A percentile compares a stretch with the other conserved stretches of the same genome.
Conservation (phyloP, 495 filamentous ascomycete genomes). For the Aspergillus leporis region DNA sequence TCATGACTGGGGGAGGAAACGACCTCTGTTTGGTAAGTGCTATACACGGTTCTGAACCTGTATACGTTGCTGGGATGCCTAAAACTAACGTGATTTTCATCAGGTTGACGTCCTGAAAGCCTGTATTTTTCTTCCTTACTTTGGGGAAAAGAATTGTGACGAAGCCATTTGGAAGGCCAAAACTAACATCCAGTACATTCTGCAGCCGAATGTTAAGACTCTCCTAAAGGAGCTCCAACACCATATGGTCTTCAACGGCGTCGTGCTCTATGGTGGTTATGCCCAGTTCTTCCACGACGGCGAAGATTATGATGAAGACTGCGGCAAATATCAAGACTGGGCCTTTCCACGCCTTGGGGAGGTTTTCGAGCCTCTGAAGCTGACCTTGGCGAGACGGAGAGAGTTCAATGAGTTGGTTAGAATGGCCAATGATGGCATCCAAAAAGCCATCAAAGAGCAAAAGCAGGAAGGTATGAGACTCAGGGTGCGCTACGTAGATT, state of each 20-base stretch:
- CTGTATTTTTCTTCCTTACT: conserved; percentile 25
- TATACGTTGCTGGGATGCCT: not conserved
- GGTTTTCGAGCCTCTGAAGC: not conserved
- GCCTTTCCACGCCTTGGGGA: not conserved
- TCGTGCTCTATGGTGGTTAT: conserved; percentile 26
- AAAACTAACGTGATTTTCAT: not conserved
- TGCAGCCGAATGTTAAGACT: conserved; percentile 21
- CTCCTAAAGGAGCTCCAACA: conserved; percentile 18
- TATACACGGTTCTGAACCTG: no score
- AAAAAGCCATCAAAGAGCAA: conserved; percentile 13
- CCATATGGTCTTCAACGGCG: conserved; percentile 24
- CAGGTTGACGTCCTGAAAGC: conserved; percentile 21
- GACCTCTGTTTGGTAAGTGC: conserved; percentile 31
- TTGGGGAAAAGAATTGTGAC: conserved; percentile 16
- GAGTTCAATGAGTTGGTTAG: conserved; percentile 28
- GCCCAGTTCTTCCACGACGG: conserved; percentile 28
- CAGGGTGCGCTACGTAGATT: conserved; percentile 22
- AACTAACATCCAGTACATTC: conserved; percentile 20
- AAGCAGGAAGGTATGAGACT: conserved; percentile 4
- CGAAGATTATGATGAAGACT: conserved; percentile 13
- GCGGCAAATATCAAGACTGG: conserved; percentile 24
- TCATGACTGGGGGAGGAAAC: conserved; percentile 35
- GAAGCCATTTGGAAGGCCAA: conserved; percentile 21
- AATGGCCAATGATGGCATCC: conserved; percentile 22
- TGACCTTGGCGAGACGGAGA: conserved; percentile 23